Conservation (phyloP, 805 yeast genomes). For the Phaffomyces antillensis region DNA sequence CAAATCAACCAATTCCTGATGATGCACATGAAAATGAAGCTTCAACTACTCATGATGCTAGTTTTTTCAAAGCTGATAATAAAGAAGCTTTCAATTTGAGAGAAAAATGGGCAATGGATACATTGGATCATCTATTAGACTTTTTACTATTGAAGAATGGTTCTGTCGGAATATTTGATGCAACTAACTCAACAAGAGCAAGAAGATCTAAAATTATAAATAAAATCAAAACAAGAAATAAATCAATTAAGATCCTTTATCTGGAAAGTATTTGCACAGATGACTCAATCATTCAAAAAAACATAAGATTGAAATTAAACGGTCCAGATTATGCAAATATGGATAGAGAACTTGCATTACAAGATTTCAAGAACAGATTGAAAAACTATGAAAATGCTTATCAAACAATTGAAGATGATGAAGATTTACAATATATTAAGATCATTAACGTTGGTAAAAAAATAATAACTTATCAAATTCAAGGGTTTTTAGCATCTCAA, state of each 20-base stretch:
- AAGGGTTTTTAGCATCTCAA: slow-evolving; percentile 85
- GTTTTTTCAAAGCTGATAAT: slow-evolving; percentile 80
- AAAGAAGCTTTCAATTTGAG: slow-evolving; percentile 54
- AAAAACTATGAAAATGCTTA: slow-evolving; percentile 82
- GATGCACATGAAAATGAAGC: slow-evolving; percentile 9
- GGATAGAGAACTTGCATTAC: slow-evolving; percentile 73
- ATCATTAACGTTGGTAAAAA: slow-evolving; percentile 96
- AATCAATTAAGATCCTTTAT: slow-evolving; percentile 69
- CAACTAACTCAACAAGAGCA: slow-evolving; percentile 68
- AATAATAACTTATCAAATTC: slow-evolving; percentile 85
- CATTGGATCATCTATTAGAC: slow-evolving; percentile 75
- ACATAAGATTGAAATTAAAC: slow-evolving; percentile 73
- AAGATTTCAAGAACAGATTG: slow-evolving; percentile 76
- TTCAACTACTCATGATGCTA: slow-evolving; percentile 55
- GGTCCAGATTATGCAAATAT: slow-evolving; percentile 91
- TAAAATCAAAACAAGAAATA: slow-evolving; percentile 48
- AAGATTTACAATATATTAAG: slow-evolving; percentile 75
- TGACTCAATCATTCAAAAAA: slow-evolving; percentile 68
- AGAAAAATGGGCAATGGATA: slow-evolving; percentile 95
- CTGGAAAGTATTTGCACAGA: slow-evolving; percentile 87
- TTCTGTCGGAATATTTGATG: slow-evolving; percentile 87
- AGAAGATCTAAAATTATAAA: slow-evolving; percentile 54
- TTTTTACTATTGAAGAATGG: slow-evolving; percentile 78
- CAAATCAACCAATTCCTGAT: slow-evolving; percentile 54
- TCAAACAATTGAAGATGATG: slow-evolving; percentile 80